Percentiles rank a stretch among this genome's conserved stretches.
Conservation (phyloP, 2,329 filamentous ascomycete species). For the Blastomyces silverae region DNA sequence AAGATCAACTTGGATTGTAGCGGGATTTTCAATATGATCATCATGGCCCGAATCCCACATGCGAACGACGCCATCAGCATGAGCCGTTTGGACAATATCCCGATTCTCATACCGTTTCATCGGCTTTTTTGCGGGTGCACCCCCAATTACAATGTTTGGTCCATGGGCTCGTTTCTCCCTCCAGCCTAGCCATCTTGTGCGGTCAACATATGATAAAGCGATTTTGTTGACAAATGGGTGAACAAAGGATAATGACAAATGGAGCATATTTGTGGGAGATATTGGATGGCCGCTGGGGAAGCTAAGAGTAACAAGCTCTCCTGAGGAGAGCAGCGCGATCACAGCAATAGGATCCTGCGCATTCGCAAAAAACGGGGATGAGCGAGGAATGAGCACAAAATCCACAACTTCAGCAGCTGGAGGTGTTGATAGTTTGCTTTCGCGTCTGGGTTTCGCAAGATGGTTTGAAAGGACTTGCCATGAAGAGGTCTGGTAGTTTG, state of each 20-base stretch:
- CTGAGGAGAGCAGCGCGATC: conserved; percentile 70
- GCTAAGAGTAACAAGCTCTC: conserved; percentile 80
- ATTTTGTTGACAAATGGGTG: conserved; percentile 79
- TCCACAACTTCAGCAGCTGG: conserved; percentile 68
- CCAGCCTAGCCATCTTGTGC: conserved; percentile 82
- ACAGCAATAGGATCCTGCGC: conserved; percentile 86
- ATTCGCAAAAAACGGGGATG: conserved; percentile 77
- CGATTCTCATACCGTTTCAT: conserved; percentile 73
- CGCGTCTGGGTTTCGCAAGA: conserved; percentile 66
- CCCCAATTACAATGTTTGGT: conserved; percentile 70
- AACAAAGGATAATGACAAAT: conserved; percentile 77
- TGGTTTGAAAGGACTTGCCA: conserved; percentile 78
- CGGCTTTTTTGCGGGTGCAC: conserved; percentile 62
- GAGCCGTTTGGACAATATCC: conserved; percentile 77
- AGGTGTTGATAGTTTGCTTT: conserved; percentile 66
- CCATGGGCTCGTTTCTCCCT: conserved; percentile 75
- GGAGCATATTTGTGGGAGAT: conserved; percentile 84
- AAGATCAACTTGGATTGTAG: conserved; percentile 76
- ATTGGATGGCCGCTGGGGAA: conserved; percentile 91
- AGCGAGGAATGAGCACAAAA: conserved; percentile 74
- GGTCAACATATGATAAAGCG: conserved; percentile 64
- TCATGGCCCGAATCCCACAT: conserved; percentile 89
- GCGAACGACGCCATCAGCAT: conserved; percentile 84
- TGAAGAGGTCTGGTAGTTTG: conserved; percentile 81
- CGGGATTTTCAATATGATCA: conserved; percentile 85